phyloP scores from a whole-genome alignment of 306 rosid genomes.

The Vigna hirtella region DNA sequence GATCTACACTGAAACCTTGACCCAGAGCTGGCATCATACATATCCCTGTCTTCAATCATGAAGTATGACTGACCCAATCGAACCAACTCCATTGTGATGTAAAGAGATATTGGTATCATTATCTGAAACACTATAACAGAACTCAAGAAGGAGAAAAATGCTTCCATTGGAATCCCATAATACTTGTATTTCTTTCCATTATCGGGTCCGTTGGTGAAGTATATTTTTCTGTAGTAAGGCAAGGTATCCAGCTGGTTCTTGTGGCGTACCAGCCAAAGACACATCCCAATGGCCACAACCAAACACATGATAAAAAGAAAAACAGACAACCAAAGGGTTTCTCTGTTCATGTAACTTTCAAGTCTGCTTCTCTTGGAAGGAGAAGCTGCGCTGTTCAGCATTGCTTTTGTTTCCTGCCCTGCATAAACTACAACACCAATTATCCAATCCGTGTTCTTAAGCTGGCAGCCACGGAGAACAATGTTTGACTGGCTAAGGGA shows the following conservation, averaged over 20 bases:
- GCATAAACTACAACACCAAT: constrained; percentile 99
- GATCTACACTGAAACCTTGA: constrained; percentile 99
- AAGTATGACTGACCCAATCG: constrained; percentile 98
- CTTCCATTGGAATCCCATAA: constrained; percentile 90
- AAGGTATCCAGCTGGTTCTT: constrained; percentile 73
- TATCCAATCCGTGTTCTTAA: constrained; percentile 95
- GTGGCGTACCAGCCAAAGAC: constrained; percentile 83
- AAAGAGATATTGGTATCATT: constrained; percentile 98
- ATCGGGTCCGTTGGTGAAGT: constrained; percentile 52
- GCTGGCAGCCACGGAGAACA: constrained; percentile 95
- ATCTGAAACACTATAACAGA: constrained; percentile 97
- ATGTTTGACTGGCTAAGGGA: constrained; percentile 94
- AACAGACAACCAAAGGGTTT: constrained; percentile 87
- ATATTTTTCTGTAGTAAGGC: constrained; percentile 86
- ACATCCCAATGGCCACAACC: constrained; percentile 88
- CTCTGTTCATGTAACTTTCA: constrained; percentile 92
- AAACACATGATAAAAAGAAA: constrained; percentile 84
- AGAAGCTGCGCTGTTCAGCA: constrained; percentile 93
- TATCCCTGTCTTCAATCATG: constrained; percentile 88
- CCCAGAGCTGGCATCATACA: constrained; percentile 68
- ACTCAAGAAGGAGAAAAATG: constrained; percentile 91
- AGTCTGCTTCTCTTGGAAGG: constrained; percentile 93
- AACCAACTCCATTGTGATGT: constrained; percentile 97
- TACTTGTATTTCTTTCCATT: constrained; percentile 66
- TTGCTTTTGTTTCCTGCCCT: constrained; percentile 97